Evolutionary conservation across 441 rosid genomes (phyloP).

Genomic region (Bocquillonia castaneifolia): DNA sequence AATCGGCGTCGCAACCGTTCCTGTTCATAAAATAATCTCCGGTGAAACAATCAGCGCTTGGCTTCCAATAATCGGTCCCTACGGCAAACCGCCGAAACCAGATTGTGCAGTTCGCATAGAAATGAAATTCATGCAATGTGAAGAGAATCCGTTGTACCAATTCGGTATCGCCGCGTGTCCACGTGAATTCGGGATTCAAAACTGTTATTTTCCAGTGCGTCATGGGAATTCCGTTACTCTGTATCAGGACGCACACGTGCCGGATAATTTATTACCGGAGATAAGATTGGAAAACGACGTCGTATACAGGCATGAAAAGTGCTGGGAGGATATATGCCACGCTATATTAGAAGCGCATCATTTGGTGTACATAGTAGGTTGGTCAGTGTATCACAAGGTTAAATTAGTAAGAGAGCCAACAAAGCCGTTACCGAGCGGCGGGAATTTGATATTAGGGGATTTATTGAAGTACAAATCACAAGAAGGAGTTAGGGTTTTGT

Average conservation of each 20-base stretch:
- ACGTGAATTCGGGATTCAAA: slow-evolving; percentile 28
- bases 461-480: slow-evolving; percentile 70
- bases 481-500: slow-evolving; percentile 74
- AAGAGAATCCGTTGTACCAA: slow-evolving; percentile 36
- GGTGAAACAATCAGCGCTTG: slow-evolving; percentile 55
- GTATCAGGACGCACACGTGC: slow-evolving; percentile 77
- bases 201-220: slow-evolving; percentile 69
- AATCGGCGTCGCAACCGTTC: slow-evolving; percentile 54
- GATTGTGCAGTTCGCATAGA: slow-evolving; percentile 53
- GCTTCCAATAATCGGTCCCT: slow-evolving; percentile 47
- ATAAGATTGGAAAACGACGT: slow-evolving; percentile 57
- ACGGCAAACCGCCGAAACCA: slow-evolving; percentile 62
- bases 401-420: slow-evolving; percentile 64
- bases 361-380: slow-evolving; percentile 65
- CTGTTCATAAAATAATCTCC: slow-evolving; percentile 32
- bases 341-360: slow-evolving; percentile 81
- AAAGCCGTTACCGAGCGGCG: slow-evolving; percentile 53
- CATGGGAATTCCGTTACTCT: slow-evolving; percentile 54
- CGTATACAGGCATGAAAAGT: slow-evolving; percentile 39
- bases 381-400: slow-evolving; percentile 70
- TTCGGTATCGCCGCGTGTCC: slow-evolving; percentile 43
- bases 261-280: slow-evolving; percentile 39
- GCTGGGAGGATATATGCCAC: slow-evolving; percentile 90
- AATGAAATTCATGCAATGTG: slow-evolving; percentile 49
- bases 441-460: slow-evolving; percentile 61